Base-by-base conservation (phyloP, 2,329 filamentous ascomycete genomes). In the Daldinia sp. region DNA sequence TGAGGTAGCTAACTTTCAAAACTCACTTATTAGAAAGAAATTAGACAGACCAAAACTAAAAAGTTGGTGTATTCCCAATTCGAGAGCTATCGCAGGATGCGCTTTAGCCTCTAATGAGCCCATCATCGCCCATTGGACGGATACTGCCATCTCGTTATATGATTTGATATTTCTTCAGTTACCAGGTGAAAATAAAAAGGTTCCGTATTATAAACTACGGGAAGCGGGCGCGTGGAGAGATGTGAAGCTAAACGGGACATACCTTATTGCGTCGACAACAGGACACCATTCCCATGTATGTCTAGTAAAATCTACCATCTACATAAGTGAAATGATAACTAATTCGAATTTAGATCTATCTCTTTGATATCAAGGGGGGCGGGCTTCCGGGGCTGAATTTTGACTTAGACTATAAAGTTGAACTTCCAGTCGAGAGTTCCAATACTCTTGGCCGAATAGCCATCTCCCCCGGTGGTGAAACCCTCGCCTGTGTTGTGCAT, bases 211-310 rank as follows among this genome's bases (percentile, higher is more conserved):
- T n/a, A n/a, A n/a, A 13, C 10, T 41, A 5, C 27, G 9, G 13
- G 50, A 29, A 11, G 8, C 21, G 13, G 37, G 13, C 1, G 6
- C 25, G 4, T 63, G 50, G 55, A 59, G 41, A 48, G 48, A 47
- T 11, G 55, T 60, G 13, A 59, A 48, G 25, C 37, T 63, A 15
- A 59, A 39, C 19, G 50, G 48, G 10, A 32, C 11, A 5, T 63
- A 59, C n/a, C 17, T 63, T 23, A 52, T 63, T 19, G 61, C 61
- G 15, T 59, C 61, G 4, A 52, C 54, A 34, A 48, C 34, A 11
- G 45, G 51, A n/a, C 51, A 25, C n/a, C 37, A 55, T 29, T 34
- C 50, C 7, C 32, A 59, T 7, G 55, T 60, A 56, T 8, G 50
- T 27, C 8, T 10, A 15, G 4, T 10, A 34, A 13, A 32, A 10